Base-by-base conservation (phyloP, 345 rosid species). In the Pugionium dolabratum region DNA sequence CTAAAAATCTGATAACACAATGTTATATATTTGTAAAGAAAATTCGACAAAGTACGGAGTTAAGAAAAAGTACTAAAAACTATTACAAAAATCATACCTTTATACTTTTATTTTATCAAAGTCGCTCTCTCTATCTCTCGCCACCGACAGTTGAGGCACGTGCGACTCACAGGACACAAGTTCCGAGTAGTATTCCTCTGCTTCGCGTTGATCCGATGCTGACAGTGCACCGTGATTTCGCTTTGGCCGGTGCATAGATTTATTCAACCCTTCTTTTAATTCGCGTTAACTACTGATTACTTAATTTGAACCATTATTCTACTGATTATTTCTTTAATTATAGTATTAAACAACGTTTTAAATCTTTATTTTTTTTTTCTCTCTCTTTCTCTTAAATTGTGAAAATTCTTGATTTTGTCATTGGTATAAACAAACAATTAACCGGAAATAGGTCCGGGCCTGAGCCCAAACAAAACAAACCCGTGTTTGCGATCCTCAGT, bases 121-220 rank as follows among this genome's bases (percentile, higher is more conserved):
- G 18, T 18, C 18, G 0, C 18, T 18, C 18, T 18, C 18, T 53
- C 8, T 27, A 60, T 51, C 55, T n/a, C 74, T 68, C 5, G 2
- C 60, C 79, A 76, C 79, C 79, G 79, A 76, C 79, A 74, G 76
- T 84, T 34, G 6, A 18, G 54, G 64, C 82, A 73, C 85, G 80
- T 75, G 79, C 66, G 56, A 60, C 25, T 49, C 58, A 42, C 73
- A 70, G 58, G 65, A 54, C 45, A 62, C 69, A 54, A 25, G 69
- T 63, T 10, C 37, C 57, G 27, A 54, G 64, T 63, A 57, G 43
- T 46, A 42, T 54, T 80, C 68, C 40, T 27, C 64, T 76, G 76
- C 77, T 48, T 49, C 55, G 53, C 72, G 79, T 40, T 59, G 9
- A 39, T 49, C 10, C 34, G 80, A 84, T 55, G 47, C 69, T 45